These are phyloP conservation scores for Halocafeteria seosinensis DNA, from an alignment of 108 stramenopile genomes.

Conservation along the genomic window DNA sequence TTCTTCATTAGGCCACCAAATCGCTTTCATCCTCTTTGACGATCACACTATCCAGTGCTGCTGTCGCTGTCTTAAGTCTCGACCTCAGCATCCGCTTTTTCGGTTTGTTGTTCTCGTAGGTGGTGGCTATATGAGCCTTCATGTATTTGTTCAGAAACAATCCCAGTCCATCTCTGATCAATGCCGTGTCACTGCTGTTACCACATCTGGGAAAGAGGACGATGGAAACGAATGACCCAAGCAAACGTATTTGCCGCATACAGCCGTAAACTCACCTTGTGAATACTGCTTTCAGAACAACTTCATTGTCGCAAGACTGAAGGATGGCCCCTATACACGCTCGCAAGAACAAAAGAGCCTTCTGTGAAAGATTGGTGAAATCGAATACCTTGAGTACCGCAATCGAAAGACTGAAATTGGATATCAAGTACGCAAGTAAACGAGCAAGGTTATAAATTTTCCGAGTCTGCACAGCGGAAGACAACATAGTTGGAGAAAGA, in stretches of 20 bases:
- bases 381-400: conserved; percentile 7
- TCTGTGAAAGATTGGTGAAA: background rate
- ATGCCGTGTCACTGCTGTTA: background rate
- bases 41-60: background rate
- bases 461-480: background rate
- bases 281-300: background rate
- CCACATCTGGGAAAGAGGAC: background rate
- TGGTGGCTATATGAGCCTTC: background rate
- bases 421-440: background rate
- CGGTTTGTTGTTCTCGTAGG: background rate
- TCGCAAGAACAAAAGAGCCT: background rate
- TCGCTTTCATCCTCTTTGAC: too few species aligned
- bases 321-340: background rate
- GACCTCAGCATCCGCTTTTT: background rate
- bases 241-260: too few species aligned
- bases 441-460: conserved; percentile 7
- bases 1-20: too few species aligned
- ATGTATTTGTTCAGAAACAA: background rate
- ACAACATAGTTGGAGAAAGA: too few species aligned
- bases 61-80: background rate
- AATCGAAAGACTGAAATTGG: background rate
- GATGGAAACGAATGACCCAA: too few species aligned
- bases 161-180: background rate
- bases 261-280: too few species aligned
- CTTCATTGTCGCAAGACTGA: background rate